A percentile compares a stretch with the other conserved stretches of the same genome.
These are phyloP conservation scores for Termitomyces sp. DNA, from an alignment of 768 basidiomycete genomes.

Conservation along the genomic window DNA sequence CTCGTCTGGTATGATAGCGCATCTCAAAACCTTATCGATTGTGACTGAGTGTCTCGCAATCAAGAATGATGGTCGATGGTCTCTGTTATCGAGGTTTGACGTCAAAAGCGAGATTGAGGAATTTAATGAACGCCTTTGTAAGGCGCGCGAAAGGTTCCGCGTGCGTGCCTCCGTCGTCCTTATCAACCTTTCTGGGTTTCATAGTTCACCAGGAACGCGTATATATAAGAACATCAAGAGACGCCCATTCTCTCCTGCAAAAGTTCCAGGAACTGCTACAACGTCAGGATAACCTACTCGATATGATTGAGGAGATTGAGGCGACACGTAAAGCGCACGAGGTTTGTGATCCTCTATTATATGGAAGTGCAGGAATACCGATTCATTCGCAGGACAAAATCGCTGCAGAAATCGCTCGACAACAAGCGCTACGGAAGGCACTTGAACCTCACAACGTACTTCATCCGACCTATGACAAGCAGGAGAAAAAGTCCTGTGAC, in stretches of 20 bases:
- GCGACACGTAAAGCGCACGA: not conserved
- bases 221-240: too few species aligned
- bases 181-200: too few species aligned
- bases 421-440: not conserved
- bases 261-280: not conserved
- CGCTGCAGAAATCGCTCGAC: not conserved
- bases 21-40: too few species aligned
- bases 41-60: not conserved
- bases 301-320: not conserved
- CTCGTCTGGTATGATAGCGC: too few species aligned
- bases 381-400: not conserved
- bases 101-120: not conserved
- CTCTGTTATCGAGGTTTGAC: not conserved
- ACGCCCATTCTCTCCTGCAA: not conserved
- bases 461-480: not conserved
- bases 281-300: not conserved
- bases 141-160: not conserved
- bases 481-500: not conserved
- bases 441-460: not conserved
- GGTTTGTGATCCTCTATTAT: not conserved
- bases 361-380: too few species aligned
- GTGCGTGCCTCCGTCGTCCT: not conserved
- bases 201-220: too few species aligned
- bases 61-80: not conserved
- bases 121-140: not conserved